phyloP scores from a whole-genome alignment of 139 green algal species.

The Haematococcus lacustris region DNA sequence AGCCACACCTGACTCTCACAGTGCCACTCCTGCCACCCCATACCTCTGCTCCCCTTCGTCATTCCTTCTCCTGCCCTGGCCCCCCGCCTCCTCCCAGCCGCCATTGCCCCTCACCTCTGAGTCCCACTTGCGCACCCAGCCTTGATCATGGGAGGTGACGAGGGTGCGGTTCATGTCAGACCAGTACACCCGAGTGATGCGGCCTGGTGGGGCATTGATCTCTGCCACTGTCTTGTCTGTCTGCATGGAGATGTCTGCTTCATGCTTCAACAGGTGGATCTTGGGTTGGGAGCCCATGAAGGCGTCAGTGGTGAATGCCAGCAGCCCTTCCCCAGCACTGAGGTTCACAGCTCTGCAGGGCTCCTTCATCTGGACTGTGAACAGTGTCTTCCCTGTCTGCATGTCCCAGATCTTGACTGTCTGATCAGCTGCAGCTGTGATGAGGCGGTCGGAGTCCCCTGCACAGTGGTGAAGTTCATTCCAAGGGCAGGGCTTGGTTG shows the following conservation, averaged over 20 bases:
- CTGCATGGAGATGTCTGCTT: slow-evolving; percentile 57
- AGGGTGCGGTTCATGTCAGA: slow-evolving; percentile 78
- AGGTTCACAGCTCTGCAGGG: slow-evolving; percentile 68
- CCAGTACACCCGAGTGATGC: slow-evolving; percentile 69
- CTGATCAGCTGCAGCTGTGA: slow-evolving; percentile 84
- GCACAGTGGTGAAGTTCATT: neutral
- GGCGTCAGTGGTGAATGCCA: slow-evolving; percentile 80
- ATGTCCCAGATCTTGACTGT: slow-evolving; percentile 90
- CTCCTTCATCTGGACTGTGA: slow-evolving; percentile 72
- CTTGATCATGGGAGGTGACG: slow-evolving; percentile 80
- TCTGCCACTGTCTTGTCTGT: slow-evolving; percentile 21
- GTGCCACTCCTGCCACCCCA: no score
- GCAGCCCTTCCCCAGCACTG: slow-evolving; percentile 68
- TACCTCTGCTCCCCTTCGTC: no score
- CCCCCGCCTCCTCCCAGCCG: neutral
- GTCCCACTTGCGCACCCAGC: slow-evolving; percentile 73
- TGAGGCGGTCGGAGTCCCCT: slow-evolving; percentile 48
- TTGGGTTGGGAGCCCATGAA: slow-evolving; percentile 61
- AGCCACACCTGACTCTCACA: no score
- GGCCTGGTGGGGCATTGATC: slow-evolving; percentile 41
- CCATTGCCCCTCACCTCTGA: slow-evolving; percentile 37
- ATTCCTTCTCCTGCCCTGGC: neutral
- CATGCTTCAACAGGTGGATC: slow-evolving; percentile 53
- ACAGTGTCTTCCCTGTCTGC: slow-evolving; percentile 72
- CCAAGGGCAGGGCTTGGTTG: neutral